These are phyloP conservation scores for Coemansia sp. DNA, from an alignment of 192 early-diverging fungal genomes.

Conservation along the genomic window DNA sequence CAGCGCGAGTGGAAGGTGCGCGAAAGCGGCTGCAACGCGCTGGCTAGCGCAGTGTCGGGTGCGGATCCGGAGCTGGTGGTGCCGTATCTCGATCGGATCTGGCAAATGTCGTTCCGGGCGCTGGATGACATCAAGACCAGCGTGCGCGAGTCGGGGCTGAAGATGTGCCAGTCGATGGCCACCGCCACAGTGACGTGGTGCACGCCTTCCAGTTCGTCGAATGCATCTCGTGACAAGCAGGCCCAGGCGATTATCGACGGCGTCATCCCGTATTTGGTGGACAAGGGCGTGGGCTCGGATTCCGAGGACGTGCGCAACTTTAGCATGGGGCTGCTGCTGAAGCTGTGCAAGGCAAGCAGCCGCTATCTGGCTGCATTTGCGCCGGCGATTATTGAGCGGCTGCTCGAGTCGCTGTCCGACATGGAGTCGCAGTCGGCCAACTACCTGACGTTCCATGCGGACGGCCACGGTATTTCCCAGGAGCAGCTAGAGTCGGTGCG, in stretches of 20 bases:
- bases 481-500: conserved; percentile 84
- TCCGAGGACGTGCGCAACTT: conserved; percentile 88
- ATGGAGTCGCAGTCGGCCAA: conserved; percentile 71
- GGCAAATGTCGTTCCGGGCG: conserved; percentile 88
- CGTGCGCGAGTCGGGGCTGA: conserved; percentile 79
- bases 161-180: conserved; percentile 75
- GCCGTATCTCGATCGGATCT: conserved; percentile 74
- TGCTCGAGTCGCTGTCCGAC: conserved; percentile 81
- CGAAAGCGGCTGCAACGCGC: conserved; percentile 66
- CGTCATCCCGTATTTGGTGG: conserved; percentile 83
- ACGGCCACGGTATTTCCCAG: conserved; percentile 79
- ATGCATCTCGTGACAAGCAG: conserved; percentile 43
- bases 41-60: conserved; percentile 26
- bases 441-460: conserved; percentile 89
- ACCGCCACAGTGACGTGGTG: conserved; percentile 82
- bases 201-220: conserved; percentile 47
- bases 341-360: conserved; percentile 77
- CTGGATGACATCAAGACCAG: conserved; percentile 95
- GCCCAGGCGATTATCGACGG: conserved; percentile 75
- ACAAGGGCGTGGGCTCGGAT: conserved; percentile 71
- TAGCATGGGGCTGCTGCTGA: conserved; percentile 75
- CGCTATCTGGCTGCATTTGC: conserved; percentile 71
- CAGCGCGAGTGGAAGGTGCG: conserved; percentile 84
- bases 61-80: conserved; percentile 21
- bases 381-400: conserved; percentile 66